Evolutionary conservation across 805 yeast genomes (phyloP), one percentile per base, ranked within the genome.

Genomic region (Candida ovalis): DNA sequence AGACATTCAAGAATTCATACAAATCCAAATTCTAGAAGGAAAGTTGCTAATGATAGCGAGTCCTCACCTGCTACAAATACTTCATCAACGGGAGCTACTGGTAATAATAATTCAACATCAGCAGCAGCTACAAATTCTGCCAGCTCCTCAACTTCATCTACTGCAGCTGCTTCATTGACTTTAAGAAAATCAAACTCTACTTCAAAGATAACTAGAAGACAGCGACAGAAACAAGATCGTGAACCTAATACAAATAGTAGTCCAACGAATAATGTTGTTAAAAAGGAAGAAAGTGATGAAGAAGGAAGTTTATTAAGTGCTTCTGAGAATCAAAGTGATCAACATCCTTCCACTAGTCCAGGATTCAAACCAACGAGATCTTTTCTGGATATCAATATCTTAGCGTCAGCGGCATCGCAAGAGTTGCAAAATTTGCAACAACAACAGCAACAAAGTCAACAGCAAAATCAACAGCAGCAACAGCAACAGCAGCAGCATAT

Each of bases 1-100:
- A 74, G 96, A 56, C 97, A 89, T 68, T 74, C 86, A 43, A 72
- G 96, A 53, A 90, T 86, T 45, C 97, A 89, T 68, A 74, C 80
- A 19, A 82, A 80, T 56, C 84, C 81, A 33, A 70, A 52, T 45
- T 55, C 63, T n/a, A 51, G 61, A 19, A 71, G 53, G 62, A 78
- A 54, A 30, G 40, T 40, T 24, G 45, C 49, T 1, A 36, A 54
- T 25, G 54, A 52, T 17, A 21, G 38, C 12, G 38, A 35, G 5
- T 17, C 38, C 38, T 75, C 70, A 47, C 68, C 58, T 5, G 52
- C 55, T 1, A 15, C 13, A 7, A 15, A 4, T 12, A 7, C 35
- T 30, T 5, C 35, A 30, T 5, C 38, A 13, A n/a, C 38, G 17
- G 9, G 21, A 7, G 17, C 38, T 17, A 35, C 19, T 7, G 12